Evolutionary conservation across 306 rosid genomes (phyloP).

Genomic region (Dalbergia cochinchinensis): DNA sequence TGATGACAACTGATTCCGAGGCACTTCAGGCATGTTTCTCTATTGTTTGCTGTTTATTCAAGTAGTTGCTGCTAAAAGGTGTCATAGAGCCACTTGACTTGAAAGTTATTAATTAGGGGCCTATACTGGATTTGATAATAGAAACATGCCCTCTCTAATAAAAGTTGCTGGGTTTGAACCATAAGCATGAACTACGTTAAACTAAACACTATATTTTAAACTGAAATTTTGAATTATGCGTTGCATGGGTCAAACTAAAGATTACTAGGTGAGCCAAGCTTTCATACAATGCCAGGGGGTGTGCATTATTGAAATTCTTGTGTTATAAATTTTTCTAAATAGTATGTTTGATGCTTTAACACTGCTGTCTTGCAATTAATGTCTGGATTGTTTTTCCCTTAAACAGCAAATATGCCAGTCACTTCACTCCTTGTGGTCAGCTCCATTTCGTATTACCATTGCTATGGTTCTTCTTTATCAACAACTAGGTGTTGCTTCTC

Average conservation of each 20-base stretch:
- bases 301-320: slow-evolving; percentile 9
- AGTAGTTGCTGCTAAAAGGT: slow-evolving; percentile 23
- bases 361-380: slow-evolving; percentile 26
- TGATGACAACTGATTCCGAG: slow-evolving; percentile 98
- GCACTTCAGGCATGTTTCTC: slow-evolving; percentile 75
- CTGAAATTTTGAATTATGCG: slow-evolving; percentile 7
- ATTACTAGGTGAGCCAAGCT: slow-evolving; percentile 6
- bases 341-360: slow-evolving; percentile 34
- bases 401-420: slow-evolving; percentile 85
- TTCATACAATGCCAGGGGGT: neutral
- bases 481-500: slow-evolving; percentile 91
- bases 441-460: slow-evolving; percentile 79
- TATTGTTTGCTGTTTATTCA: slow-evolving; percentile 30
- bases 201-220: slow-evolving; percentile 10
- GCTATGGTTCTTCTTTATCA: slow-evolving; percentile 88
- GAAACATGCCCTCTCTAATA: slow-evolving; percentile 10
- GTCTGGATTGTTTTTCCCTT: neutral
- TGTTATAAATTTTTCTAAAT: slow-evolving; percentile 23
- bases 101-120: slow-evolving; percentile 22
- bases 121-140: slow-evolving; percentile 3
- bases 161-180: slow-evolving; percentile 13
- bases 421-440: slow-evolving; percentile 91
- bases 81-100: slow-evolving; percentile 30
- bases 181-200: slow-evolving; percentile 5
- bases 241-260: neutral